Evolutionary conservation across 768 basidiomycete species (phyloP), one percentile per base, ranked within the genome.

Genomic region (Suillus subaureus): DNA sequence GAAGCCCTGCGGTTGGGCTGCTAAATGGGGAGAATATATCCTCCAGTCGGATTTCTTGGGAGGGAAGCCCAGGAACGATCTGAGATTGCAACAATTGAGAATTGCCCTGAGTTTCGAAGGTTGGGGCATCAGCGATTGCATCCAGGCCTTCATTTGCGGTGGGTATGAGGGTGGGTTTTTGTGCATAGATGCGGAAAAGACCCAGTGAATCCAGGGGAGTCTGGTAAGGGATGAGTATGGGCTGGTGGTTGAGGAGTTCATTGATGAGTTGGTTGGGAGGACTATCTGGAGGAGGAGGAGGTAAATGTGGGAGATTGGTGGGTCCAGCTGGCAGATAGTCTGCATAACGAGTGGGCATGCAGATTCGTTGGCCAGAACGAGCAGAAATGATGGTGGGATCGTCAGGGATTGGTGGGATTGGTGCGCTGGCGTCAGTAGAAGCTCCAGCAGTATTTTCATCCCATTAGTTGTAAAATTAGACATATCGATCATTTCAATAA

Each of bases 1-100:
- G 73, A 0, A 71, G 70, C 35, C 70, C 75, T 3, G 64, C 61
- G 0, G 74, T 69, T 12, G 61, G 61, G 70, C 71, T 67, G 15
- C 16, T 71, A 67, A 65, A 80, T 63, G 68, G 18, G 2, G 62
- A 33, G 52, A 51, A 66, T 0, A 63, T 2, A 13, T 65, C 15
- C 1, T 62, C 55, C 11, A 39, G 23, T 1, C 6, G 5, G 18
- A 54, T 37, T 2, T 52, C 58, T 21, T 21, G 18, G 2, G 42
- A 39, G 8, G 47, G 57, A 28, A 61, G 26, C 8, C 64, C 52
- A 16, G 45, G 43, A 43, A 52, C 1, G 1, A 45, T 54, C 12
- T n/a, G 42, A 13, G 21, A 39, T 61, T 8, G 6, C 9, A 2
- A 4, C 33, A 26, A 6, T 16, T 35, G 45, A 8, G 43, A 2